phyloP scores from a whole-genome alignment of 345 rosid genomes.

The Syzygium aqueum region DNA sequence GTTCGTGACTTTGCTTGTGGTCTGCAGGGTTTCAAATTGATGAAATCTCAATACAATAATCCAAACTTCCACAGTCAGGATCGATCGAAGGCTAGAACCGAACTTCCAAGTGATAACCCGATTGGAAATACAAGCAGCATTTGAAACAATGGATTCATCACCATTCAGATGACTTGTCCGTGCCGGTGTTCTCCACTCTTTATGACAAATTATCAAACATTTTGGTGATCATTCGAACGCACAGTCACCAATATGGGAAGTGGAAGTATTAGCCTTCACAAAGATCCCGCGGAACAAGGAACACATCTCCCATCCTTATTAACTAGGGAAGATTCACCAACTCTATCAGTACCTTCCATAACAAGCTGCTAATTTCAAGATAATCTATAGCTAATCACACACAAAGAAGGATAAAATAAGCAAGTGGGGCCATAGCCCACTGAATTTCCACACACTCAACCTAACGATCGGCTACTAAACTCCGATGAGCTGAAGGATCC shows the following conservation, averaged over 20 bases:
- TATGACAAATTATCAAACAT: background rate
- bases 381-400: background rate
- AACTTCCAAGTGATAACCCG: background rate
- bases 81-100: background rate
- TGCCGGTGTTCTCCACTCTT: background rate
- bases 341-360: background rate
- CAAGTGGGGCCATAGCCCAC: background rate
- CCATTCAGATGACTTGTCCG: background rate
- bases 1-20: background rate
- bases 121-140: background rate
- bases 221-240: background rate
- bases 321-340: background rate
- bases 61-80: background rate
- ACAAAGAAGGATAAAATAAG: background rate
- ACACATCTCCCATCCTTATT: background rate
- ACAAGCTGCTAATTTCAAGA: background rate
- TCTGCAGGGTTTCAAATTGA: background rate
- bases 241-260: background rate
- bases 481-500: background rate
- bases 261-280: background rate
- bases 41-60: background rate
- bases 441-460: background rate
- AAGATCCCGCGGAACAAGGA: background rate
- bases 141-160: background rate
- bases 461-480: background rate